phyloP scores from a whole-genome alignment of 495 filamentous ascomycete genomes.

The Podospora appendiculata region DNA sequence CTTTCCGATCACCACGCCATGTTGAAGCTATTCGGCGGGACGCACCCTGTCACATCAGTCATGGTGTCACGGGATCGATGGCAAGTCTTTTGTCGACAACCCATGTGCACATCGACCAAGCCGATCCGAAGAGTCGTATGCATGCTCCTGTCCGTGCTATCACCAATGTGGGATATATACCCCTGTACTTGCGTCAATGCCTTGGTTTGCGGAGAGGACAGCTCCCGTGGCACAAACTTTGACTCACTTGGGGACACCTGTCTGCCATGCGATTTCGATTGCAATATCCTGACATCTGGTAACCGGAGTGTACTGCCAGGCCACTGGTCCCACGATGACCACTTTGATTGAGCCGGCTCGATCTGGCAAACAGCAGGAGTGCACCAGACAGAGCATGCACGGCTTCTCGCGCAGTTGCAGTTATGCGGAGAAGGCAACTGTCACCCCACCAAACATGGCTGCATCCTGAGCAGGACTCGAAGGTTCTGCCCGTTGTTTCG shows the following conservation, averaged over 20 bases:
- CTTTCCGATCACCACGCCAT: too few relatives aligned
- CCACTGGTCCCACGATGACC: background rate
- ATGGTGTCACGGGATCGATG: conserved; percentile 15
- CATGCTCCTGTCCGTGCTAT: conserved; percentile 2
- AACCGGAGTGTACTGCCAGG: background rate
- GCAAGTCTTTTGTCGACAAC: conserved; percentile 8
- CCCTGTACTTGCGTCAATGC: conserved; percentile 28
- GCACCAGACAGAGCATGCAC: conserved; percentile 10
- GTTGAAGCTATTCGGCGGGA: background rate
- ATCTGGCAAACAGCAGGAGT: conserved; percentile 12
- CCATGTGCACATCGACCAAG: conserved; percentile 5
- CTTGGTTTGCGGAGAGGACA: conserved; percentile 15
- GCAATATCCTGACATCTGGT: background rate
- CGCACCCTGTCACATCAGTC: conserved; percentile 2
- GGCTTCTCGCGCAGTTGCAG: conserved; percentile 18
- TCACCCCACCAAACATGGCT: conserved; percentile 10
- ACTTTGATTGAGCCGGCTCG: conserved; percentile 7
- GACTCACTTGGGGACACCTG: conserved; percentile 6
- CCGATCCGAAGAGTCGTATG: conserved; percentile 1
- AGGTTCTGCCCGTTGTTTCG: conserved; percentile 7
- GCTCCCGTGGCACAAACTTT: conserved; percentile 3
- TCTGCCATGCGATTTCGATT: background rate
- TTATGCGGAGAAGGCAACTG: conserved; percentile 6
- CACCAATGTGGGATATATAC: conserved; percentile 8
- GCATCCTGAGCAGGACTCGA: conserved; percentile 3